A percentile compares a stretch with the other conserved stretches of the same genome.
Evolutionary conservation across 2,329 filamentous ascomycete species (phyloP).

Genomic region (Tolypocladium paradoxum): DNA sequence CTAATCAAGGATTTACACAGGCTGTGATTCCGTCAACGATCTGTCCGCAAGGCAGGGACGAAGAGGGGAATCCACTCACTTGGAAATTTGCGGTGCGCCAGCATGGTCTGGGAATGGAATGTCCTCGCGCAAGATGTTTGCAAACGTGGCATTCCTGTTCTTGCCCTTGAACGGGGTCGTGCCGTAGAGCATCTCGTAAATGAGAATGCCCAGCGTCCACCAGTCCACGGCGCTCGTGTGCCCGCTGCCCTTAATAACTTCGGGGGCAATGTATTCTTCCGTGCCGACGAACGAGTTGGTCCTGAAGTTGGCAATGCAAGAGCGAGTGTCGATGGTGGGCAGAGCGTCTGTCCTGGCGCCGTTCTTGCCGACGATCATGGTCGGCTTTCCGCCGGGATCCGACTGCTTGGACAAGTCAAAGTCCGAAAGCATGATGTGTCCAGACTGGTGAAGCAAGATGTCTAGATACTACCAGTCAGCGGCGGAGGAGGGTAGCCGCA

Average conservation of each 20-base stretch:
- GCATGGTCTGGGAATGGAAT: constrained; percentile 90
- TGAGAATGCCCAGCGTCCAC: constrained; percentile 96
- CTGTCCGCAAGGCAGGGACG: neutral
- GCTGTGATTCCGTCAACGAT: constrained; percentile 32
- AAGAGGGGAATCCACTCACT: constrained; percentile 45
- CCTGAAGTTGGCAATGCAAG: constrained; percentile 94
- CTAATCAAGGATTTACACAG: constrained; percentile 94
- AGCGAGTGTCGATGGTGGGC: constrained; percentile 96
- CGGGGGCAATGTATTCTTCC: constrained; percentile 96
- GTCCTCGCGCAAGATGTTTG: constrained; percentile 91
- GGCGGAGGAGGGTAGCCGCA: neutral
- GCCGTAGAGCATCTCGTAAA: constrained; percentile 98
- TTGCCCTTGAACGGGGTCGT: constrained; percentile 99
- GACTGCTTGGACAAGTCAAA: constrained; percentile 98
- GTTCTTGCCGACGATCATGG: constrained; percentile 91
- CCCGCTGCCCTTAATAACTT: constrained; percentile 97
- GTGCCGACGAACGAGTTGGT: constrained; percentile 98
- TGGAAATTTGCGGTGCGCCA: constrained; percentile 75
- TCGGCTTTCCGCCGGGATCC: constrained; percentile 86
- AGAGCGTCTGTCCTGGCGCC: constrained; percentile 77
- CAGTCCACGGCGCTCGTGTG: constrained; percentile 98
- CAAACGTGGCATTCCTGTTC: constrained; percentile 96
- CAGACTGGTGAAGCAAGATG: constrained; percentile 95
- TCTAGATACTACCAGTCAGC: constrained; percentile 39
- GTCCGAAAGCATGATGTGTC: constrained; percentile 98